Percentiles rank a stretch among this genome's conserved stretches.
These are phyloP conservation scores for Plantago rigida DNA, from an alignment of 305 asterid genomes.

Conservation along the genomic window DNA sequence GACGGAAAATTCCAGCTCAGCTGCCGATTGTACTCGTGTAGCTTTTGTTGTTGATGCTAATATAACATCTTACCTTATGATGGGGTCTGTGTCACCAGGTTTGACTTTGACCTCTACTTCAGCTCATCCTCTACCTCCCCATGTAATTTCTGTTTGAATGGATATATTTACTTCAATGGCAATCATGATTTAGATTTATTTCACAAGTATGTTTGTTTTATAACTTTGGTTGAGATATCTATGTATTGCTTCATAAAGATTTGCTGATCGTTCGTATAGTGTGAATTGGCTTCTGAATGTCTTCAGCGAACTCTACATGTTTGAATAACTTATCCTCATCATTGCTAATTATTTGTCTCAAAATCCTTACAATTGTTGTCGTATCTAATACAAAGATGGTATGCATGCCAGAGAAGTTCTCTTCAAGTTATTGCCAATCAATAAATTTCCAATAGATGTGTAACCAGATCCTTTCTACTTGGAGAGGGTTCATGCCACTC, in stretches of 20 bases:
- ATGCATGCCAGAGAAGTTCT: too few relatives aligned
- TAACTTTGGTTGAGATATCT: neutral
- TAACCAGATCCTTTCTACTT: too few relatives aligned
- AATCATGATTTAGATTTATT: too few relatives aligned
- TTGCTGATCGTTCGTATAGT: neutral
- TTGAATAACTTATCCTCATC: neutral
- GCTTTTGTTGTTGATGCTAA: slow-evolving; percentile 99
- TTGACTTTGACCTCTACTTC: slow-evolving; percentile 24
- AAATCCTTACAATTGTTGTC: neutral
- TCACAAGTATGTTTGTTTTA: neutral
- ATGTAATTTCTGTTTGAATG: neutral
- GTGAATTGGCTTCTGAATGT: neutral
- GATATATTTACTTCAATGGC: neutral
- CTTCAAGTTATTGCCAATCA: too few relatives aligned
- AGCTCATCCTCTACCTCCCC: neutral
- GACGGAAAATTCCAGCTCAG: slow-evolving; percentile 54
- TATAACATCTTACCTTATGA: slow-evolving; percentile 97
- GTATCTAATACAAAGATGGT: too few relatives aligned
- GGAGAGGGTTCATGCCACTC: too few relatives aligned
- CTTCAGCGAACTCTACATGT: neutral
- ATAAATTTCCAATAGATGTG: too few relatives aligned
- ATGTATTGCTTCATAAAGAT: neutral
- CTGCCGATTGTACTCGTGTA: slow-evolving; percentile 74
- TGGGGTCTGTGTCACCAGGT: slow-evolving; percentile 99
- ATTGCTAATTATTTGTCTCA: neutral